Conservation (phyloP, 768 basidiomycete genomes). For the Xerocomellus dryophilus region DNA sequence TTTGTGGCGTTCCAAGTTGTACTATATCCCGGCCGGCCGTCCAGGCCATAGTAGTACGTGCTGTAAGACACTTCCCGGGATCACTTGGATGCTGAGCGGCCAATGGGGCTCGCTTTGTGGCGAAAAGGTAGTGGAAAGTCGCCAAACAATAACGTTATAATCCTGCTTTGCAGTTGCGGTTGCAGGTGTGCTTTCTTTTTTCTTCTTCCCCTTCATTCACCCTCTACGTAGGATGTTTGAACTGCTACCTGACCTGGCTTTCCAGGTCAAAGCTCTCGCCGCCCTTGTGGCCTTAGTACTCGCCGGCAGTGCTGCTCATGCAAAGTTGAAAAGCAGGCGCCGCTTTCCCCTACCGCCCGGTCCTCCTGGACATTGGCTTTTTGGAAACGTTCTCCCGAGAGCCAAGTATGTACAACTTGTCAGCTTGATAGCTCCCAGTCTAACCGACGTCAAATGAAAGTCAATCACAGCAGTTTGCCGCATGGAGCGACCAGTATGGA, state of each 20-base stretch:
- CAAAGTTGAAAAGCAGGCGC: constrained; percentile 5
- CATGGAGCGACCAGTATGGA: constrained; percentile 60
- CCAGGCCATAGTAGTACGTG: too few species aligned
- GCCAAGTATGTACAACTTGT: constrained; percentile 20
- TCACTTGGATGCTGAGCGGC: too few species aligned
- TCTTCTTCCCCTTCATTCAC: not conserved
- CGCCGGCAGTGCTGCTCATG: constrained; percentile 6
- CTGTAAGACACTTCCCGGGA: too few species aligned
- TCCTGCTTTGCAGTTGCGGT: too few species aligned
- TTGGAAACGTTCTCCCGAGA: constrained; percentile 29
- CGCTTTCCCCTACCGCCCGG: constrained; percentile 30
- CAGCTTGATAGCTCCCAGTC: not conserved
- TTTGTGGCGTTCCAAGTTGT: too few species aligned
- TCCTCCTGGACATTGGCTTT: constrained; percentile 34
- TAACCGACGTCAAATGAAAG: constrained; percentile 1
- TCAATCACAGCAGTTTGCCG: constrained; percentile 45
- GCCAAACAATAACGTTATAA: too few species aligned
- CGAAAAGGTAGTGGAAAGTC: too few species aligned
- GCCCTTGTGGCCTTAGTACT: constrained; percentile 19
- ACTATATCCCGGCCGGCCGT: too few species aligned
- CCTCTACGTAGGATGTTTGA: constrained; percentile 6
- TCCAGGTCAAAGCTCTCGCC: constrained; percentile 18
- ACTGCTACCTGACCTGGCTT: not conserved
- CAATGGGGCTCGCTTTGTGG: too few species aligned
- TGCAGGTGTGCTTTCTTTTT: too few species aligned